Percentiles rank a stretch among this genome's conserved stretches.
These are phyloP conservation scores for Plasmodiophora brassicae DNA, from an alignment of 208 protist species.

Conservation along the genomic window DNA sequence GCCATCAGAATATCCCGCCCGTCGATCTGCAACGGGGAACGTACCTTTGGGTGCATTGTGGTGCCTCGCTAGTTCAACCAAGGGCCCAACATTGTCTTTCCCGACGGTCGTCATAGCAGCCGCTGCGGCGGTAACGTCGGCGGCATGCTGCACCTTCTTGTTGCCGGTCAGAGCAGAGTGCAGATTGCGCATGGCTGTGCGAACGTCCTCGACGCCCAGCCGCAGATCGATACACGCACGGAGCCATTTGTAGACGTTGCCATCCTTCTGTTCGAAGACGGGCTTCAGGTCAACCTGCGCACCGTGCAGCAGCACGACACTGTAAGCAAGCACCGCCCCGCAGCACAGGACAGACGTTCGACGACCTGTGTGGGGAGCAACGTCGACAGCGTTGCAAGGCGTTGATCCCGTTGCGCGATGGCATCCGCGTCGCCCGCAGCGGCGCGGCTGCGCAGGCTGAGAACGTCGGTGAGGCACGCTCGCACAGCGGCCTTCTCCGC, in stretches of 20 bases:
- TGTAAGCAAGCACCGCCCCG: no score
- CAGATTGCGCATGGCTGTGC: not conserved
- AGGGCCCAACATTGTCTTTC: not conserved
- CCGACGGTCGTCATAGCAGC: not conserved
- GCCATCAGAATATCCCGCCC: no score
- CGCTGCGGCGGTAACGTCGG: not conserved
- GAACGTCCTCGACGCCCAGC: no score
- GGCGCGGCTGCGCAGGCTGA: not conserved
- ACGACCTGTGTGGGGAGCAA: not conserved
- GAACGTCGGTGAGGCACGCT: not conserved
- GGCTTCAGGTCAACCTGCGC: no score
- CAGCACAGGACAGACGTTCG: no score
- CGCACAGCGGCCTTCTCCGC: not conserved
- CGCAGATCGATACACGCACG: not conserved
- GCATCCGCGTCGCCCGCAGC: not conserved
- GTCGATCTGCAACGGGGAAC: no score
- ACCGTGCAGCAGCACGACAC: no score
- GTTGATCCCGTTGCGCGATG: not conserved
- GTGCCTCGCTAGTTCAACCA: not conserved
- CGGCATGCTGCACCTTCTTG: not conserved
- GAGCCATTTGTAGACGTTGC: slow-evolving; percentile 21
- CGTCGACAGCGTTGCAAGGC: not conserved
- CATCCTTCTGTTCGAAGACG: not conserved
- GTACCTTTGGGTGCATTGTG: no score
- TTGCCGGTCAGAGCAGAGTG: not conserved